These are phyloP conservation scores for Aspergillus piperis DNA, from an alignment of 2,329 filamentous ascomycete species.

Conservation along the genomic window DNA sequence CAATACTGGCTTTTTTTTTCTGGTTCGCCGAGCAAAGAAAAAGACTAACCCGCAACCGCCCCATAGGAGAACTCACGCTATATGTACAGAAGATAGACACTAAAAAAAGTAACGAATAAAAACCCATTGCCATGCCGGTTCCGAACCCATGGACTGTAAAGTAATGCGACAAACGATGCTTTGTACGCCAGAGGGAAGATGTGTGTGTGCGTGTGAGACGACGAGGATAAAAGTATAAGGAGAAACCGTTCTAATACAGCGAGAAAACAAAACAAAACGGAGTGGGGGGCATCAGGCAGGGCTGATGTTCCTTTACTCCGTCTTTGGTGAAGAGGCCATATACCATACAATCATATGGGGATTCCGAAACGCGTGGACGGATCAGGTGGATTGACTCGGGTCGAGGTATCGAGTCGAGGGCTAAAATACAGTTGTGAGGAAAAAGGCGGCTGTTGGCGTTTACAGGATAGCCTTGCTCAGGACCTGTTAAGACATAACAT, in stretches of 20 bases:
- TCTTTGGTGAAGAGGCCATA: constrained; percentile 30
- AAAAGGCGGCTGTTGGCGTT: constrained; percentile 16
- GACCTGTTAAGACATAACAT: constrained; percentile 41
- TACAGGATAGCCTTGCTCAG: constrained; percentile 55
- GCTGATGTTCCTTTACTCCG: constrained; percentile 17
- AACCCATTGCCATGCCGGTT: constrained; percentile 45
- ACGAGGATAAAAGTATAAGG: constrained; percentile 27
- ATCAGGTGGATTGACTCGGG: constrained; percentile 18
- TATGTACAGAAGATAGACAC: constrained; percentile 45
- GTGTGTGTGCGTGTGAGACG: constrained; percentile 25
- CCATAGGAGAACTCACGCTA: constrained; percentile 36
- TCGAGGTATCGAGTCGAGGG: constrained; percentile 16
- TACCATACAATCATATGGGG: constrained; percentile 25
- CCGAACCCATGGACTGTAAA: constrained; percentile 34
- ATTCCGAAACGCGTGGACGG: constrained; percentile 22
- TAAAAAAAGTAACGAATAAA: constrained; percentile 33
- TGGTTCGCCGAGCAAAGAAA: too few species aligned
- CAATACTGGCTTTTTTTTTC: too few species aligned
- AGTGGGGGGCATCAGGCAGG: constrained; percentile 17
- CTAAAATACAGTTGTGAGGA: constrained; percentile 19
- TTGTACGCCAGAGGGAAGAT: constrained; percentile 49
- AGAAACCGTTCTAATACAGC: constrained; percentile 44
- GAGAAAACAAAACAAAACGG: constrained; percentile 26
- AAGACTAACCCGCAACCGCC: too few species aligned
- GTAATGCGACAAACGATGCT: constrained; percentile 44